phyloP scores from a whole-genome alignment of 208 protist species.

The Strigomonas culicis region DNA sequence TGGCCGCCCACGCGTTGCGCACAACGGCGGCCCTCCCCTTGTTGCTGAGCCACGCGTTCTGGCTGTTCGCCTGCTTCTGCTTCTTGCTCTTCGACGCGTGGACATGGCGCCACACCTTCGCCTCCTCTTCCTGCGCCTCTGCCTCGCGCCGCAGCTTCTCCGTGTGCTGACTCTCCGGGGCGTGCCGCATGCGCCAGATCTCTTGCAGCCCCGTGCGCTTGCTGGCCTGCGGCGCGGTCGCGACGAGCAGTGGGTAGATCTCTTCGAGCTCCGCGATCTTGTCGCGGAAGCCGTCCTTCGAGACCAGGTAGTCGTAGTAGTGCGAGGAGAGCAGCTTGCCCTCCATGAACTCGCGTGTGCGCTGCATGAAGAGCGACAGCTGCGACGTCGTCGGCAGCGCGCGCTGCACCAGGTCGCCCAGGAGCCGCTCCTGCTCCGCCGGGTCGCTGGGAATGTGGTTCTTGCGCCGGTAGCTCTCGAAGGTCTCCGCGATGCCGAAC shows the following conservation, averaged over 20 bases:
- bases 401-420: slow-evolving; percentile 40
- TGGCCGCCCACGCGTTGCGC: slow-evolving; percentile 9
- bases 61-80: neutral
- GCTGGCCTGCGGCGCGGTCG: slow-evolving; percentile 43
- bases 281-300: slow-evolving; percentile 41
- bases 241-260: slow-evolving; percentile 74
- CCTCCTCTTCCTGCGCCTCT: slow-evolving; percentile 36
- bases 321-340: slow-evolving; percentile 47
- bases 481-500: slow-evolving; percentile 43
- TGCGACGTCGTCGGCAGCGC: slow-evolving; percentile 31
- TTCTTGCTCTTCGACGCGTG: slow-evolving; percentile 1
- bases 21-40: slow-evolving; percentile 3
- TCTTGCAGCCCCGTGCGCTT: slow-evolving; percentile 56
- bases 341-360: slow-evolving; percentile 64
- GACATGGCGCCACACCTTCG: slow-evolving; percentile 16
- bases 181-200: slow-evolving; percentile 69
- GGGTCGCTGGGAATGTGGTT: slow-evolving; percentile 32
- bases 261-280: slow-evolving; percentile 33
- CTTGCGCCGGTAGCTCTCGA: slow-evolving; percentile 27
- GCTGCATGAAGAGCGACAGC: slow-evolving; percentile 39
- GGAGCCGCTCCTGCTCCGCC: slow-evolving; percentile 26
- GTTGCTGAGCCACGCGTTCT: slow-evolving; percentile 26
- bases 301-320: slow-evolving; percentile 60
- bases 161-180: slow-evolving; percentile 60
- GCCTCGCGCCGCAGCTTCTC: slow-evolving; percentile 37